Percentiles rank a stretch among this genome's conserved stretches.
Conservation (phyloP, 306 rosid species). For the Cajanus cajan region DNA sequence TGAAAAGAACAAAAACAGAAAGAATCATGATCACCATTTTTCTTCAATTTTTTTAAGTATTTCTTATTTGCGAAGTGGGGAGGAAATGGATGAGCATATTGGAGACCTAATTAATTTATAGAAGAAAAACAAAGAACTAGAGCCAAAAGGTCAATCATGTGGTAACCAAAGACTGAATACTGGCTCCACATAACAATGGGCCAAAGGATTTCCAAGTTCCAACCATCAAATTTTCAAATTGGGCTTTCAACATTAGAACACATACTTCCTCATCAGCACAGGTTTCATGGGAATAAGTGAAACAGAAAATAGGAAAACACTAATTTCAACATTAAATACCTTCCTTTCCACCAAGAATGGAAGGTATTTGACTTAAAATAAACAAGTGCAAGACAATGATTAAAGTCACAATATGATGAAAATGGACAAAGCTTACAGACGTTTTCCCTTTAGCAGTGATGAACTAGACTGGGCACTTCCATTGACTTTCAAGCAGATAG, state of each 20-base stretch:
- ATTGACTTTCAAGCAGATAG: constrained; percentile 48
- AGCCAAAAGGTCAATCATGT: background rate
- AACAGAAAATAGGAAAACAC: background rate
- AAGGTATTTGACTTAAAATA: background rate
- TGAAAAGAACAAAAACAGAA: background rate
- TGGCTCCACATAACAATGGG: background rate
- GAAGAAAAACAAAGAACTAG: background rate
- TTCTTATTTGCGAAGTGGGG: background rate
- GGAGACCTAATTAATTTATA: background rate
- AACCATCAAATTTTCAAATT: constrained; percentile 1
- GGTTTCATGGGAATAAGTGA: background rate
- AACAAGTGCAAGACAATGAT: constrained; percentile 1
- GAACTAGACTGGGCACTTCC: constrained; percentile 40
- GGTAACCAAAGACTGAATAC: background rate
- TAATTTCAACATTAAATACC: background rate
- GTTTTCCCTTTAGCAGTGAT: constrained; percentile 52
- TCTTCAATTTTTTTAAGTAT: background rate
- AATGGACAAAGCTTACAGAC: constrained; percentile 46
- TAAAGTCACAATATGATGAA: background rate
- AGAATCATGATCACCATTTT: background rate
- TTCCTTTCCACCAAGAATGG: background rate
- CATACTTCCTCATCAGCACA: background rate
- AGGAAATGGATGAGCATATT: background rate
- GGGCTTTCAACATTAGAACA: background rate
- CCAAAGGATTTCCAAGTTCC: background rate